Evolutionary conservation across 495 filamentous ascomycete species (phyloP).

Genomic region (Penicillium arizonense): DNA sequence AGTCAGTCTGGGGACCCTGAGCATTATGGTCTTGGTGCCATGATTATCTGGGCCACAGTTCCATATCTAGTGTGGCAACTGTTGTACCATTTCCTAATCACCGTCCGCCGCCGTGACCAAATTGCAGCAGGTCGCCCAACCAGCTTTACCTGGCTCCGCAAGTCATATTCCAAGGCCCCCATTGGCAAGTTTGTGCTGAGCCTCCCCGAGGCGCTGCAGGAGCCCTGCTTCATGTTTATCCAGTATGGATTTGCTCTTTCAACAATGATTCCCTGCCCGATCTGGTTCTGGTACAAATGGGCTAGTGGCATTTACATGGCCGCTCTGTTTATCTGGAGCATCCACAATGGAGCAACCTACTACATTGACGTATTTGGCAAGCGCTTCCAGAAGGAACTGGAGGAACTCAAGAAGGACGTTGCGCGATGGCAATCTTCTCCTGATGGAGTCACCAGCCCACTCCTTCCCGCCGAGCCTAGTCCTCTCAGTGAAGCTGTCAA

Average conservation of each 20-base stretch:
- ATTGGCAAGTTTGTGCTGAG: conserved; percentile 82
- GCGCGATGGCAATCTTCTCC: conserved; percentile 75
- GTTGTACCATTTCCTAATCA: conserved; percentile 88
- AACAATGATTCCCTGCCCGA: conserved; percentile 89
- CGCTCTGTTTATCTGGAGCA: conserved; percentile 81
- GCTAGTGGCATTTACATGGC: conserved; percentile 73
- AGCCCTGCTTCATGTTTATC: conserved; percentile 91
- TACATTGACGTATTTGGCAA: conserved; percentile 98
- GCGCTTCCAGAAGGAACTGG: conserved; percentile 93
- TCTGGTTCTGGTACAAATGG: conserved; percentile 93
- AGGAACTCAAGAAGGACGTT: conserved; percentile 85
- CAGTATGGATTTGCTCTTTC: conserved; percentile 87
- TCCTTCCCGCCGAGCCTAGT: conserved; percentile 22
- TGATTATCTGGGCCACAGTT: conserved; percentile 91
- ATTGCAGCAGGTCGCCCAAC: conserved; percentile 95
- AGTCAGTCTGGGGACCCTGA: conserved; percentile 66
- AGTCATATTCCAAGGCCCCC: conserved; percentile 81
- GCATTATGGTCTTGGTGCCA: conserved; percentile 76
- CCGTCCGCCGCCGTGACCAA: conserved; percentile 85
- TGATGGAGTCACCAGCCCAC: conserved; percentile 34
- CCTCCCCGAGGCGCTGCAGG: conserved; percentile 74
- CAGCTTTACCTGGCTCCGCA: conserved; percentile 94
- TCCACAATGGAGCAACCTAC: conserved; percentile 93
- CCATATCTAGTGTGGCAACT: conserved; percentile 94
- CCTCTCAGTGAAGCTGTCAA: conserved; percentile 16